A percentile compares a stretch with the other conserved stretches of the same genome.
These are phyloP conservation scores for Chlorella variabilis DNA, from an alignment of 163 green algal genomes.

Conservation along the genomic window DNA sequence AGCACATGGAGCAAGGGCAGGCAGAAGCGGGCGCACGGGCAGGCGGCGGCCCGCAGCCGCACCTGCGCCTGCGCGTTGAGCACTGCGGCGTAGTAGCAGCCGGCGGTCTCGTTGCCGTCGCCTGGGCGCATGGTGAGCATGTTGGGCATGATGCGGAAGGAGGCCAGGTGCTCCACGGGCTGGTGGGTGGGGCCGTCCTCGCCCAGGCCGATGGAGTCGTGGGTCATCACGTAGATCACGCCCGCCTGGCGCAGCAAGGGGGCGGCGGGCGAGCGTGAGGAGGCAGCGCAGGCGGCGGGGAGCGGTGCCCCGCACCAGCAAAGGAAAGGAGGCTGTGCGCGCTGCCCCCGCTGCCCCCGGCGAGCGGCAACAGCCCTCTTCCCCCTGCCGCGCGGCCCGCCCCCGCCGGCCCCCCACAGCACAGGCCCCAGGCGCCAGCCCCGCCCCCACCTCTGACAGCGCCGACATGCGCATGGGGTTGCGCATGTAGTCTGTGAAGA, in stretches of 20 bases:
- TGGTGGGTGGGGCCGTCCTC: constrained; percentile 99
- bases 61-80: constrained; percentile 58
- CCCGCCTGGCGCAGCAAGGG: too few relatives aligned
- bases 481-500: constrained; percentile 99
- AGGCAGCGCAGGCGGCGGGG: not conserved
- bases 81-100: constrained; percentile 91
- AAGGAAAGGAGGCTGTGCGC: too few relatives aligned
- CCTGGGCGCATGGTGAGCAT: constrained; percentile 95
- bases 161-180: constrained; percentile 98
- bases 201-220: constrained; percentile 99
- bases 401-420: not conserved
- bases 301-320: too few relatives aligned
- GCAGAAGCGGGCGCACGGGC: too few relatives aligned
- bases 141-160: constrained; percentile 99
- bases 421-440: not conserved
- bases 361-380: too few relatives aligned
- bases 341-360: too few relatives aligned
- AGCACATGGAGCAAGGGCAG: too few relatives aligned
- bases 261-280: too few relatives aligned
- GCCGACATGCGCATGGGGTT: constrained; percentile 95
- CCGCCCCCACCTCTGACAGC: constrained; percentile 75
- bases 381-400: too few relatives aligned
- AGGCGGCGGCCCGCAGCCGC: not conserved
- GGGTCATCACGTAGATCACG: constrained; percentile 95
- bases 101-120: constrained; percentile 97